A percentile compares a stretch with the other conserved stretches of the same genome.
Conservation (phyloP, 371 early-diverging fungal species). For the Mucor irregularis region DNA sequence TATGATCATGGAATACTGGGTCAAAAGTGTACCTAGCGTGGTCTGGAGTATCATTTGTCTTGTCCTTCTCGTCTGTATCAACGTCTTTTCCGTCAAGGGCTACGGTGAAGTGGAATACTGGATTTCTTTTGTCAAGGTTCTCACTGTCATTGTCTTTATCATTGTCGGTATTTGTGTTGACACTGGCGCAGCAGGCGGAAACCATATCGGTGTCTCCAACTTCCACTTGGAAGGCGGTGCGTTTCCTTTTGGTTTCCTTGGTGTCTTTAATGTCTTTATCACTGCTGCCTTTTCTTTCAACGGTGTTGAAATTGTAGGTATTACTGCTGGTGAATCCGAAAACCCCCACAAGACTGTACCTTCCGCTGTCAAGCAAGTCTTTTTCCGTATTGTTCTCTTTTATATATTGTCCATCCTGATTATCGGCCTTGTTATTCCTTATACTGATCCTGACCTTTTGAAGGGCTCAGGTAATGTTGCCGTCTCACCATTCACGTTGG, state of each 20-base stretch:
- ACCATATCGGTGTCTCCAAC: constrained; percentile 49
- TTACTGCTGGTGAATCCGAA: constrained; percentile 69
- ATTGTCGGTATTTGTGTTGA: constrained; percentile 72
- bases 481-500: constrained; percentile 72
- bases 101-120: constrained; percentile 63
- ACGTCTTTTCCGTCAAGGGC: constrained; percentile 61
- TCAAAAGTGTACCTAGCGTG: constrained; percentile 51
- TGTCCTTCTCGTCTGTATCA: constrained; percentile 54
- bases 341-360: constrained; percentile 72
- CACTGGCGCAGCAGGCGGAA: constrained; percentile 41
- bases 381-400: constrained; percentile 74
- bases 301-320: constrained; percentile 75
- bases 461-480: constrained; percentile 42
- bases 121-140: constrained; percentile 51
- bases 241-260: constrained; percentile 69
- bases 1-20: constrained; percentile 76
- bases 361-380: constrained; percentile 67
- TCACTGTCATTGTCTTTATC: constrained; percentile 66
- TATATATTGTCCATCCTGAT: constrained; percentile 70
- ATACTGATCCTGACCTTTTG: constrained; percentile 51
- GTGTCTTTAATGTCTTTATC: constrained; percentile 64
- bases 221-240: constrained; percentile 68
- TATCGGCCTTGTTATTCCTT: constrained; percentile 69
- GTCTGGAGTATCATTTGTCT: constrained; percentile 60
- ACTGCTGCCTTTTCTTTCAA: constrained; percentile 84